These are phyloP conservation scores for Paramecium primaurelia DNA, from an alignment of 73 alveolate species.

Conservation along the genomic window DNA sequence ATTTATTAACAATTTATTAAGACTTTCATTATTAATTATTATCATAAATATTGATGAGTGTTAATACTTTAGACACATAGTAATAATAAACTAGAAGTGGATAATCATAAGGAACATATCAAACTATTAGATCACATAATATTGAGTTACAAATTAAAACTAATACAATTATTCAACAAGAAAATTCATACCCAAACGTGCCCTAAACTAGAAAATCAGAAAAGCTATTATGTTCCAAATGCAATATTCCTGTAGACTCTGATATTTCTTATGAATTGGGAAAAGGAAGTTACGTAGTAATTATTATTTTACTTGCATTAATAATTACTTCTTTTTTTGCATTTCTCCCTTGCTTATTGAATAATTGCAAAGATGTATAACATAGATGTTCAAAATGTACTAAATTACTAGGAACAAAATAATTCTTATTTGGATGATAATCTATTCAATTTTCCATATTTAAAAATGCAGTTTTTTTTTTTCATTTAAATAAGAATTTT, in stretches of 20 bases:
- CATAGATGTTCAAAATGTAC: not conserved
- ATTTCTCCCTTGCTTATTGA: not conserved
- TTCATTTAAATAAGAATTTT: not conserved
- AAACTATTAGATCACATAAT: not conserved
- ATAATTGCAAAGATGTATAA: not conserved
- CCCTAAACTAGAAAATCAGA: not conserved
- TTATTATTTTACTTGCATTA: not conserved
- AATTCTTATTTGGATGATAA: slow-evolving; percentile 1
- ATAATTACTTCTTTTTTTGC: not conserved
- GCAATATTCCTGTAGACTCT: not conserved
- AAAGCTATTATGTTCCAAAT: not conserved
- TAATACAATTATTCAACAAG: not conserved
- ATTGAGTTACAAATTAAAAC: not conserved
- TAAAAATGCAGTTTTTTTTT: not conserved
- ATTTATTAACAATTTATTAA: not conserved
- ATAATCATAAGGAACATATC: not conserved
- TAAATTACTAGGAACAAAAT: not conserved
- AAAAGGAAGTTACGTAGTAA: not conserved
- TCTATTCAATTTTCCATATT: not conserved
- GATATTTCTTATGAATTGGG: not conserved
- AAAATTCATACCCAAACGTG: not conserved
- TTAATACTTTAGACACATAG: not conserved
- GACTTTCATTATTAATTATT: not conserved
- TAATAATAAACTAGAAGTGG: not conserved
- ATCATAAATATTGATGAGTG: not conserved